Evolutionary conservation across 352 stramenopile genomes (phyloP), one percentile per base, ranked within the genome.

Genomic region (Thalassiosira mediterranea): DNA sequence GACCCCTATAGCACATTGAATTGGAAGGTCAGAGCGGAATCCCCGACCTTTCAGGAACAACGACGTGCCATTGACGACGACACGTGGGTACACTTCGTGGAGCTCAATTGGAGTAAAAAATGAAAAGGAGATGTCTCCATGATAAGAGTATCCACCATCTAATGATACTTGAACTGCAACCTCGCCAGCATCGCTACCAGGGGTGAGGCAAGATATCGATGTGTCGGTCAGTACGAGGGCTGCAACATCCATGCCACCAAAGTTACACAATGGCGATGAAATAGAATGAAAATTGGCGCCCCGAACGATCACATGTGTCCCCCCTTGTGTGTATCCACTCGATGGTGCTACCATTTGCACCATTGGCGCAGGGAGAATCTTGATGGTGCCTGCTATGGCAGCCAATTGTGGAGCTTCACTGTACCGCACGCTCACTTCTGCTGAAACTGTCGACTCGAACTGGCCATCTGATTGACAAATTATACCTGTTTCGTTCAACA

Each of bases 101-200:
- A 77, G 28, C n/a, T 42, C 60, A n/a, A 77, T 60, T 15, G 57
- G 67, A 31, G 42, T 51, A 32, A 71, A 64, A 26, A 46, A 77
- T 37, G 38, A 54, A 52, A 71, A 77, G 13, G 7, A 56, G 8
- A 42, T 5, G 23, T 34, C 37, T 11, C 58, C 67, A 17, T 58
- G 32, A 4, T 49, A 17, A 48, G 67, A 49, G 13, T n/a, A 46
- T 19, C 42, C 23, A 44, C 23, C 29, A 17, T 77, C 67, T 32
- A 77, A 44, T 58, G 67, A 71, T 7, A 77, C 28, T 31, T 34
- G 25, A 4, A 77, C 21, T 19, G 46, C n/a, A 25, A 71, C 47
- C 17, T 26, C 46, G 10, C 67, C 67, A 31, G 49, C 32, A 4
- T 64, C n/a, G 13, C 15, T 47, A 23, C 38, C 11, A n/a, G 67